These are phyloP conservation scores for Aspergillus tamarii DNA, from an alignment of 2,329 filamentous ascomycete species.

Conservation along the genomic window DNA sequence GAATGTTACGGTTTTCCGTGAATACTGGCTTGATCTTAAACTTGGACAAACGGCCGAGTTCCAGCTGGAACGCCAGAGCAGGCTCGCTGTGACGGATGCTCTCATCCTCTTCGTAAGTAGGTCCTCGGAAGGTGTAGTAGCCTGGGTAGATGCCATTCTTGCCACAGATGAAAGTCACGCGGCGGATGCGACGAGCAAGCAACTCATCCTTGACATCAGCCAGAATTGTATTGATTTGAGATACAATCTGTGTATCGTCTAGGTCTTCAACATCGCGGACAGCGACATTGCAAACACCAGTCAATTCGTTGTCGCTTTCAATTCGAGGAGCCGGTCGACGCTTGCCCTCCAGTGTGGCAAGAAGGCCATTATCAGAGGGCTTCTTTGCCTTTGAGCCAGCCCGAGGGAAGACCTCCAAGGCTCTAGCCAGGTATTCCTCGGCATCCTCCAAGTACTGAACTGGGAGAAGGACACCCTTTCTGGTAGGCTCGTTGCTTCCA, in stretches of 20 bases:
- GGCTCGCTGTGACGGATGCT: constrained; percentile 98
- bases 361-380: constrained; percentile 59
- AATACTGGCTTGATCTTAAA: constrained; percentile 99
- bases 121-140: constrained; percentile 98
- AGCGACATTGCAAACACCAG: constrained; percentile 89
- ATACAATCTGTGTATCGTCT: constrained; percentile 78
- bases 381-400: constrained; percentile 61
- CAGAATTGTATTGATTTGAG: constrained; percentile 75
- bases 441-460: constrained; percentile 92
- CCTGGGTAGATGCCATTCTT: constrained; percentile 92
- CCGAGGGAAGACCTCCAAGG: constrained; percentile 78
- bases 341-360: constrained; percentile 74
- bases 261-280: constrained; percentile 83
- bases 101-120: constrained; percentile 83
- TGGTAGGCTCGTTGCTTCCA: constrained; percentile 70
- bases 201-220: constrained; percentile 83
- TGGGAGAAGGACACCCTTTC: constrained; percentile 93
- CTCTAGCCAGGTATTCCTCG: constrained; percentile 82
- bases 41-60: constrained; percentile 89
- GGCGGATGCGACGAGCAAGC: constrained; percentile 76
- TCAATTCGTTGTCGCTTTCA: constrained; percentile 74
- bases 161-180: constrained; percentile 95
- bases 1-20: constrained; percentile 98
- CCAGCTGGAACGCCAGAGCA: constrained; percentile 96
- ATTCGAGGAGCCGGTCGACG: constrained; percentile 62